Conservation (phyloP, 345 rosid species). For the Jatropha curcas region DNA sequence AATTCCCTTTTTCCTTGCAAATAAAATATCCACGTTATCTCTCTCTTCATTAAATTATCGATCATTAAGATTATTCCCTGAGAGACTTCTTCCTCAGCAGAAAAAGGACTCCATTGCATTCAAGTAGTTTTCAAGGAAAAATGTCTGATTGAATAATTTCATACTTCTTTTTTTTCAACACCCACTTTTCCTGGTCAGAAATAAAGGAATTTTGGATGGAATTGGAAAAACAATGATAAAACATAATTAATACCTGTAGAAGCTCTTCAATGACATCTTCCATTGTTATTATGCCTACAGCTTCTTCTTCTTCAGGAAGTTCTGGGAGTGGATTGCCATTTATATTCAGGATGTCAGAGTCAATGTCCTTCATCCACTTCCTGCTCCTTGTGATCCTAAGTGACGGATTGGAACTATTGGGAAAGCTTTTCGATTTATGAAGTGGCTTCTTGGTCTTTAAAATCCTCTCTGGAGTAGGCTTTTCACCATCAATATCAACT, state of each 20-base stretch:
- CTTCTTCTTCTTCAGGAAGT: constrained; percentile 84
- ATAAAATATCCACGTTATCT: not conserved
- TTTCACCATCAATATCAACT: constrained; percentile 60
- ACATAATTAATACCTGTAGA: not conserved
- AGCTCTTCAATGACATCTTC: constrained; percentile 37
- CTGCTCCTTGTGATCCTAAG: constrained; percentile 53
- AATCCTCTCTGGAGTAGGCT: constrained; percentile 44
- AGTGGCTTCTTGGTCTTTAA: constrained; percentile 52
- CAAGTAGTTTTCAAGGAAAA: not conserved
- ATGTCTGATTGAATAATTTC: not conserved
- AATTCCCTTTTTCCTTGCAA: not conserved
- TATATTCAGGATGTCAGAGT: constrained; percentile 69
- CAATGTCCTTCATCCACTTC: constrained; percentile 74
- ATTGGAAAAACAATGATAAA: not conserved
- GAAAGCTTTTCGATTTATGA: constrained; percentile 86
- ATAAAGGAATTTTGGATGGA: not conserved
- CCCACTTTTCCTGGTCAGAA: too few species aligned
- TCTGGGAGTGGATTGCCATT: constrained; percentile 65
- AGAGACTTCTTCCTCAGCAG: not conserved
- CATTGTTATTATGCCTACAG: constrained; percentile 83
- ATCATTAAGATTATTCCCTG: not conserved
- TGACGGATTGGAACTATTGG: constrained; percentile 42
- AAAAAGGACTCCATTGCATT: not conserved
- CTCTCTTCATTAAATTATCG: not conserved
- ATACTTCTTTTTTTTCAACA: not conserved